Percentiles rank a stretch among this genome's conserved stretches.
phyloP scores from a whole-genome alignment of 306 rosid species.

The Dryas octopetala region DNA sequence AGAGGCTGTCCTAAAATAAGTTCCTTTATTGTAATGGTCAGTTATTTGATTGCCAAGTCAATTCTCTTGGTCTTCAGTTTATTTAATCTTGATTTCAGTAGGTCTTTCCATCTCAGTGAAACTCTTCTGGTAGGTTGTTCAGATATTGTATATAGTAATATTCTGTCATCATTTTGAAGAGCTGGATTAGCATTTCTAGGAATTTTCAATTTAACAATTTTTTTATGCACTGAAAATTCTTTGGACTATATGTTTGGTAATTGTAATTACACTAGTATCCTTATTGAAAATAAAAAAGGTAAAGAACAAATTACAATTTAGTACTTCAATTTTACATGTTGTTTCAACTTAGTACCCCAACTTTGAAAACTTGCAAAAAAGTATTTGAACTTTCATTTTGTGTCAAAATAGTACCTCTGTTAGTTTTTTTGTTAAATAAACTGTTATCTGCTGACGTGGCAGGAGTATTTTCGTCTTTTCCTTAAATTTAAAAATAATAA shows the following conservation, averaged over 20 bases:
- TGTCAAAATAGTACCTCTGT: too few species aligned
- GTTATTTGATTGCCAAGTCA: constrained; percentile 78
- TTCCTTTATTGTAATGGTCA: constrained; percentile 84
- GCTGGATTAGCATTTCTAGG: background rate
- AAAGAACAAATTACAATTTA: too few species aligned
- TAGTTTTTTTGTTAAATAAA: too few species aligned
- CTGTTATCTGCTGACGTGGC: too few species aligned
- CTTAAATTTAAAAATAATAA: too few species aligned
- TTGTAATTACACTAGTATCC: background rate
- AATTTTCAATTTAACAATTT: background rate
- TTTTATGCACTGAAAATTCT: background rate
- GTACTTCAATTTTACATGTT: too few species aligned
- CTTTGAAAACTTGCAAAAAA: too few species aligned
- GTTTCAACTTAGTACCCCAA: too few species aligned
- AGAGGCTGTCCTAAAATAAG: constrained; percentile 80
- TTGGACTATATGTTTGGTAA: background rate
- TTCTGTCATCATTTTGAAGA: background rate
- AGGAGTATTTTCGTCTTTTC: too few species aligned
- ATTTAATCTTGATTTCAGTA: background rate
- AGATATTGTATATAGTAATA: constrained; percentile 1
- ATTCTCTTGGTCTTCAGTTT: constrained; percentile 33
- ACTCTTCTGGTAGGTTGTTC: background rate
- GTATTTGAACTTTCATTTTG: too few species aligned
- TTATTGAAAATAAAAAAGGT: too few species aligned
- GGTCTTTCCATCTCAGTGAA: background rate